A percentile compares a stretch with the other conserved stretches of the same genome.
These are phyloP conservation scores for Sindora glabra DNA, from an alignment of 306 rosid species.

Conservation along the genomic window DNA sequence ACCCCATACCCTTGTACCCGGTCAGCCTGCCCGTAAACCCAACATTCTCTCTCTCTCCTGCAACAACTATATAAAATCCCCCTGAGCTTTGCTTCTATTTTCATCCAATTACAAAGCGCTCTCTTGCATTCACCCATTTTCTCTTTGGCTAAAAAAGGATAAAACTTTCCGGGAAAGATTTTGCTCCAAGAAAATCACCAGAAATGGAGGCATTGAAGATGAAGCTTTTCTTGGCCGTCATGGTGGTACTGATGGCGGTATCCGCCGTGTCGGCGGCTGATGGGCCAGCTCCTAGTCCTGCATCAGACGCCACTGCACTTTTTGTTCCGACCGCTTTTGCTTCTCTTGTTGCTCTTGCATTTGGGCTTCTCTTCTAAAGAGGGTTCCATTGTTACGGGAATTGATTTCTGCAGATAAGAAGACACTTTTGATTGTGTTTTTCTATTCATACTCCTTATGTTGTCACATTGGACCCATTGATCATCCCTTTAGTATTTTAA, in stretches of 20 bases:
- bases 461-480: no score
- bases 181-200: neutral
- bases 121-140: no score
- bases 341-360: slow-evolving; percentile 34
- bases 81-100: neutral
- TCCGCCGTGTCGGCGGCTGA: slow-evolving; percentile 37
- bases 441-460: no score
- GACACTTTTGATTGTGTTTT: no score
- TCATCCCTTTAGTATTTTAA: no score
- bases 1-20: no score
- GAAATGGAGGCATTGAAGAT: slow-evolving; percentile 37
- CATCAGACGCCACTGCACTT: slow-evolving; percentile 31
- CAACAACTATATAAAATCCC: slow-evolving; percentile 22
- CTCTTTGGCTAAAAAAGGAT: no score
- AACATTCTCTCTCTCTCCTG: neutral
- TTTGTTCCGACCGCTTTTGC: slow-evolving; percentile 31
- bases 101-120: slow-evolving; percentile 9
- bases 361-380: slow-evolving; percentile 24
- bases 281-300: slow-evolving; percentile 45
- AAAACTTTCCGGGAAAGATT: neutral
- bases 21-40: slow-evolving; percentile 22
- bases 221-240: slow-evolving; percentile 21
- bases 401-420: no score
- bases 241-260: slow-evolving; percentile 21
- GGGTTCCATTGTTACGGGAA: neutral